Percentiles rank a stretch among this genome's conserved stretches.
phyloP scores from a whole-genome alignment of 164 flowering plant species.

The Vitis riparia region DNA sequence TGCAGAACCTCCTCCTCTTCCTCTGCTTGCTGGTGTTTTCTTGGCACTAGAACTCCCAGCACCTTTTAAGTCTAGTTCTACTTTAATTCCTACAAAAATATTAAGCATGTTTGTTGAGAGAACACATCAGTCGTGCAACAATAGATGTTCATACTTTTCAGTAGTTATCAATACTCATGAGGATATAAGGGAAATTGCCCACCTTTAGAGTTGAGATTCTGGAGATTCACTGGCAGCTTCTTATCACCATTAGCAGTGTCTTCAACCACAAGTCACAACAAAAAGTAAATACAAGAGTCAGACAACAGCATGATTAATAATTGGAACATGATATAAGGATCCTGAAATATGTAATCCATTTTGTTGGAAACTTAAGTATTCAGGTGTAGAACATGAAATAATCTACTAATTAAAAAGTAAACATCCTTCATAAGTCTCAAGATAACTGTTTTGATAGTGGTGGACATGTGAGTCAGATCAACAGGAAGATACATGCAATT shows the following conservation, averaged over 20 bases:
- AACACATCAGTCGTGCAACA: no score
- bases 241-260: conserved; percentile 40
- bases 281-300: neutral
- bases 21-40: conserved; percentile 52
- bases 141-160: neutral
- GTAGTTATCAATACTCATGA: neutral
- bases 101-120: neutral
- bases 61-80: conserved; percentile 71
- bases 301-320: neutral
- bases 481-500: no score
- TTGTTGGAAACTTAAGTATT: no score
- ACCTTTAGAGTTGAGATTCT: conserved; percentile 69
- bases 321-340: no score
- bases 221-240: conserved; percentile 60
- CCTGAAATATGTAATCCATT: no score
- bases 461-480: no score
- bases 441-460: no score
- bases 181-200: conserved; percentile 1
- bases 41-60: conserved; percentile 45
- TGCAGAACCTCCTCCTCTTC: conserved; percentile 43
- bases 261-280: conserved; percentile 30
- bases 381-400: no score
- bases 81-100: conserved; percentile 56
- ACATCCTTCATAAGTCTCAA: no score
- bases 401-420: no score